Conservation (phyloP, 768 basidiomycete genomes). For the Daedaleopsis sinensis region DNA sequence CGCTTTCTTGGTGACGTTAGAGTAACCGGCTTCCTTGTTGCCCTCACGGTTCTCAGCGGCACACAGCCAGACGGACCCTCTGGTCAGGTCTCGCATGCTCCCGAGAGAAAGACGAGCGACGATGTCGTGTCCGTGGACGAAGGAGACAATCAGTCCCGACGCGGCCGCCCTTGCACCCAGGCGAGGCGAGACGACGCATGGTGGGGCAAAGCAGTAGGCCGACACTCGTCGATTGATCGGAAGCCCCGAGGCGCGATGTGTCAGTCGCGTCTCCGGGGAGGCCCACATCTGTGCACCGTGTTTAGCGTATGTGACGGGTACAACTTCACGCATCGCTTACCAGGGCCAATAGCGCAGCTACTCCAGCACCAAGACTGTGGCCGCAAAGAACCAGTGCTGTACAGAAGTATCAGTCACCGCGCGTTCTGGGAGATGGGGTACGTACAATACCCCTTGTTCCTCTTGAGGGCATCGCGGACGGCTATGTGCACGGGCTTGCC, state of each 20-base stretch:
- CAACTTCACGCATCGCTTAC: slow-evolving; percentile 41
- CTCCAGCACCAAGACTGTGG: slow-evolving; percentile 84
- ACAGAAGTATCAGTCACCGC: background rate
- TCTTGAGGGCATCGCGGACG: slow-evolving; percentile 66
- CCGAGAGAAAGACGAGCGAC: slow-evolving; percentile 80
- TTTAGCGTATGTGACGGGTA: background rate
- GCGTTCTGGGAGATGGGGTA: slow-evolving; percentile 5
- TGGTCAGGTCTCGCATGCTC: slow-evolving; percentile 72
- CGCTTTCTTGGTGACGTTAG: slow-evolving; percentile 48
- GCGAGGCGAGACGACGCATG: slow-evolving; percentile 67
- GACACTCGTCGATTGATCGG: slow-evolving; percentile 67
- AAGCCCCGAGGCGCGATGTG: slow-evolving; percentile 65
- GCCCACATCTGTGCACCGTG: slow-evolving; percentile 71
- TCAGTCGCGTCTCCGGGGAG: slow-evolving; percentile 76
- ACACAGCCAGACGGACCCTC: slow-evolving; percentile 80
- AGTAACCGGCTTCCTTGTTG: slow-evolving; percentile 42
- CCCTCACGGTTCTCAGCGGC: slow-evolving; percentile 56
- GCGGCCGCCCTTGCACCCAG: slow-evolving; percentile 62
- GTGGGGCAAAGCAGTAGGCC: slow-evolving; percentile 81
- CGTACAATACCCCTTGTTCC: slow-evolving; percentile 75
- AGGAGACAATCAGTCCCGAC: slow-evolving; percentile 68
- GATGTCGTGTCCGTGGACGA: slow-evolving; percentile 83
- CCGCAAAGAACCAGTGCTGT: slow-evolving; percentile 77
- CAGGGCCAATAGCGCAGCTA: slow-evolving; percentile 73
- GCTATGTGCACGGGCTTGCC: slow-evolving; percentile 80